Percentiles rank a stretch among this genome's conserved stretches.
Conservation (phyloP, 345 rosid species). For the Excoecaria cochinchinensis region DNA sequence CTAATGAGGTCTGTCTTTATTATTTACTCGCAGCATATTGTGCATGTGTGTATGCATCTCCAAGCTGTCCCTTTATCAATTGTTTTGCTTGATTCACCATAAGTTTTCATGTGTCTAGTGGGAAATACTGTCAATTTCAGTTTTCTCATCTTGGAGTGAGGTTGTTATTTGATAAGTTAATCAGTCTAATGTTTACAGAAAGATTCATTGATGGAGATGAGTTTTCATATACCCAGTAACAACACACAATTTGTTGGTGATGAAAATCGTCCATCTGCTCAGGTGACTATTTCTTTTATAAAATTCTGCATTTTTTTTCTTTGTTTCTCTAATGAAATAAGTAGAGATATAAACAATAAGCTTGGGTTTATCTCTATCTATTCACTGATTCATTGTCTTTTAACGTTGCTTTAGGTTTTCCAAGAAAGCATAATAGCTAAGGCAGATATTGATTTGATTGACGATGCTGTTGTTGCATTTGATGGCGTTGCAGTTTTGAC, state of each 20-base stretch:
- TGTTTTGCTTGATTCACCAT: not conserved
- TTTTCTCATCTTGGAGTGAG: not conserved
- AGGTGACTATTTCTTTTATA: slow-evolving; percentile 42
- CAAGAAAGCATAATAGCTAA: slow-evolving; percentile 63
- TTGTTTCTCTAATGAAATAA: not conserved
- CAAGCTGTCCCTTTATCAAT: not conserved
- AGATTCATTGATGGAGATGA: slow-evolving; percentile 94
- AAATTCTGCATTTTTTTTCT: not conserved
- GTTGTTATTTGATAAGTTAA: not conserved
- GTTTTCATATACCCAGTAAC: slow-evolving; percentile 85
- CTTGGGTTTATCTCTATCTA: not conserved
- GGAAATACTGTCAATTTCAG: not conserved
- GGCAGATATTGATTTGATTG: slow-evolving; percentile 95
- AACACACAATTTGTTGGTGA: slow-evolving; percentile 93
- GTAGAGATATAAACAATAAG: not conserved
- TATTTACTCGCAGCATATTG: not conserved
- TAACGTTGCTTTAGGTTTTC: slow-evolving; percentile 53
- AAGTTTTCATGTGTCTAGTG: not conserved
- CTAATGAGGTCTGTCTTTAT: slow-evolving; percentile 67
- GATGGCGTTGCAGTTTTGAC: slow-evolving; percentile 92
- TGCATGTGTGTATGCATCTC: not conserved
- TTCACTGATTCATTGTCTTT: slow-evolving; percentile 3
- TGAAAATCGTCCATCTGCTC: slow-evolving; percentile 84
- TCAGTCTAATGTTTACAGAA: slow-evolving; percentile 47
- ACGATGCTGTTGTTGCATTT: slow-evolving; percentile 88